Base-by-base conservation (phyloP, 2,329 filamentous ascomycete species). In the Stemphylium lycopersici region DNA sequence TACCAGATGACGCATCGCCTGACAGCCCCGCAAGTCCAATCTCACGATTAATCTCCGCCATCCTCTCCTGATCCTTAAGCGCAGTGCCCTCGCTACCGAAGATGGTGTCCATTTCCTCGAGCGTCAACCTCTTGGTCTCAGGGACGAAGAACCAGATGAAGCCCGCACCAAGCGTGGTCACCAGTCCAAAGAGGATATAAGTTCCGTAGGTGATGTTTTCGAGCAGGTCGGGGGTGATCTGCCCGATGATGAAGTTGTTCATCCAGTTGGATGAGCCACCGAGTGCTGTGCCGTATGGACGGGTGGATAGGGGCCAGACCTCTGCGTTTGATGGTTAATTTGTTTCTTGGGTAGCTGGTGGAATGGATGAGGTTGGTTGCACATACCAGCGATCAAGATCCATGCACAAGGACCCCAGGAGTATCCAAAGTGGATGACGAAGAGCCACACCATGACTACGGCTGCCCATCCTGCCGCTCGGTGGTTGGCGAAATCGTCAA, bases 361-460 rank as follows among this genome's bases (percentile, higher is more conserved):
- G 16, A 12, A 18, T 2, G 15, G 6, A 5, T 24, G 3, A 2
- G 3, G 20, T 16, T 0, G 13, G 2, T 29, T 4, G 12, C 51
- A 37, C 51, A 37, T 54, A 44, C 51, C 51, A 2, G 87, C 84
- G 1, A 90, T 83, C 50, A 92, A 80, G 56, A 90, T 89, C 89
- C 89, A 91, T 0, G 86, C 83, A 63, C 85, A 88, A 2, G 88
- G 89, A 0, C 88, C 87, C 89, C 89, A 92, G 0, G 83, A 86
- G 69, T 90, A 91, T 26, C 87, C 90, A 66, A 92, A 92, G 72
- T 89, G 84, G 26, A 90, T 78, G 24, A 90, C 85, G 60, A 90
- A 91, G 0, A 92, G 79, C 88, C 89, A 91, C 7, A 90, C 85
- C 83, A 90, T 88, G 47, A 72, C 79, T 5, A 84, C 87, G 0